Evolutionary conservation across 805 yeast genomes (phyloP).

Genomic region (Candida tibetensis): DNA sequence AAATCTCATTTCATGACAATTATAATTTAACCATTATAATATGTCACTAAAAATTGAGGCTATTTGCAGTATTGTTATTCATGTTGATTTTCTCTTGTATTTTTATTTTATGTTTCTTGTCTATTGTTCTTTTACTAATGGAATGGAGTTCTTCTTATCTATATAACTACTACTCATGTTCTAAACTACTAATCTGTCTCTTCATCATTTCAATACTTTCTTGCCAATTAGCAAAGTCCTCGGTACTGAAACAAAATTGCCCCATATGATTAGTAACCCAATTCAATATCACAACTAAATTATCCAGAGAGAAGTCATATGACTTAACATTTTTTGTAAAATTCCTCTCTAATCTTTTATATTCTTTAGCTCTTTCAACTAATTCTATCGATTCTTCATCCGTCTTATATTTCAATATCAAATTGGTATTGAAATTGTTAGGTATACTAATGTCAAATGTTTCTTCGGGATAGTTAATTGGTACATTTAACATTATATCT

Average conservation of each 20-base stretch:
- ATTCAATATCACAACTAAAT: constrained; percentile 28
- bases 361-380: constrained; percentile 18
- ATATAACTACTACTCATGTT: too few species aligned
- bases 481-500: constrained; percentile 34
- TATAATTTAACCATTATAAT: too few species aligned
- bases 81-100: too few species aligned
- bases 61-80: too few species aligned
- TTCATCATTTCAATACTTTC: too few species aligned
- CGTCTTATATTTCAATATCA: constrained; percentile 22
- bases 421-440: constrained; percentile 29
- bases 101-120: too few species aligned
- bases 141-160: too few species aligned
- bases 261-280: constrained; percentile 30
- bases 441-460: constrained; percentile 23
- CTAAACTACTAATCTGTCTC: too few species aligned
- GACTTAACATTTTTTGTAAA: constrained; percentile 21
- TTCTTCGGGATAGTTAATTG: constrained; percentile 31
- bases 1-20: too few species aligned
- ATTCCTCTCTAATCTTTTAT: constrained; percentile 27
- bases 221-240: constrained; percentile 5
- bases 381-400: constrained; percentile 13
- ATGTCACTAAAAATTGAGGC: too few species aligned
- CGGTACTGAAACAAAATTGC: constrained; percentile 12
- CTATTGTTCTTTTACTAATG: too few species aligned
- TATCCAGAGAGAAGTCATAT: constrained; percentile 13